Base-by-base conservation (phyloP, 176 grass and related monocot species). In the Thalia dealbata region DNA sequence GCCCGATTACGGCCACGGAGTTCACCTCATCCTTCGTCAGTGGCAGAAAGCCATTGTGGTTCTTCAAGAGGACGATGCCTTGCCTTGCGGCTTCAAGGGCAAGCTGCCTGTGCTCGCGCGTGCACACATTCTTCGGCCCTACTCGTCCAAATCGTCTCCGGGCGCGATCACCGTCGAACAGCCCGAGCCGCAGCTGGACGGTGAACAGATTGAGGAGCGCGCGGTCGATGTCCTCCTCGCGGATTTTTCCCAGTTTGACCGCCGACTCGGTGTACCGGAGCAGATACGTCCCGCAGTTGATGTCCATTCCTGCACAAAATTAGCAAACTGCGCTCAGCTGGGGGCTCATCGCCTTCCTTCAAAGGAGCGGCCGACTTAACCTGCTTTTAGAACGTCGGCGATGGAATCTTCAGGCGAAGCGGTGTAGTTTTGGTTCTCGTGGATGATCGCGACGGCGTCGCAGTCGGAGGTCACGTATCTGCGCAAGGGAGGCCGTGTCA, bases 401-500 rank as follows among this genome's bases (percentile, higher is more conserved):
- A 97, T 69, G 14, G 90, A 90, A 80, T 92, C 95, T 62, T 97
- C 95, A 21, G 82, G 82, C 66, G 90, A 86, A 50, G 19, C 78
- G 18, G 83, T 82, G 71, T 91, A 97, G 43, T 78, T 84, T 74
- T 97, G 95, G 60, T 92, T 65, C 69, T 92, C 90, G 0, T 84
- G 85, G 64, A 97, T 92, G 77, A 92, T 97, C 13, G 70, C 89
- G 67, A 92, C 95, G 43, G 85, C 95, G 44, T 97, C 87, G 74
- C 95, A 97, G 72, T 99, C 95, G 70, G 90, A 99, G 9, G 82
- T 86, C 14, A 97, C 81, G 60, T 99, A 99, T 54, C 95, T 99
- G 71, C 46, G 79, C 22, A 28, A 10, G 25, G 0, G 16, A 30
- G 4, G 3, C 12, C 15, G 3, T 16, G 26, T 64, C 61, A 18